Evolutionary conservation across 371 early-diverging fungal species (phyloP), one percentile per base, ranked within the genome.

Genomic region (Apophysomyces variabilis): DNA sequence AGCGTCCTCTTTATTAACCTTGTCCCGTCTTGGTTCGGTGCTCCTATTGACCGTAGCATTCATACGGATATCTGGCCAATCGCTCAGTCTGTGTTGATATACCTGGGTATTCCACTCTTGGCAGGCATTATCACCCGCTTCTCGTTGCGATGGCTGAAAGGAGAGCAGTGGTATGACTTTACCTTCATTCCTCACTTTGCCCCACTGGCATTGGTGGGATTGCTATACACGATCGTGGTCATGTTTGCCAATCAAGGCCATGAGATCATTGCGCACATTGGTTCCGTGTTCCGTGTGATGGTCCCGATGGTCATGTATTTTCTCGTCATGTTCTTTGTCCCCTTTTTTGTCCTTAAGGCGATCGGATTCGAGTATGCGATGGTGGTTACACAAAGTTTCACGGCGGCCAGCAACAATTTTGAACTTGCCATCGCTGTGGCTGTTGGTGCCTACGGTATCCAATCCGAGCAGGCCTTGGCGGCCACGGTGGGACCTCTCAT

Each of bases 371-470:
- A 86, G 0, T 89, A 89, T 65, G 69, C 68, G 1, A 64, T 82
- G 13, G 79, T 87, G 4, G 87, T 80, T 1, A 84, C 89, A 6
- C 90, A 89, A 62, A 64, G 87, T 44, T 91, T 93, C 65, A 93
- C 92, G 1, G 91, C 91, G 0, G 82, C 89, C 5, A 83, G 85
- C 64, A 92, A 92, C 67, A 91, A 91, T 47, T 93, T 93, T 71
- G 93, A 93, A 63, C 70, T 93, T 18, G 91, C 93, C 36, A 90
- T 93, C 57, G 92, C 91, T 36, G 87, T 93, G 0, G 89, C 90
- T 0, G 83, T 89, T 7, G 89, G 90, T 0, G 83, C 83, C 0
- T 93, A 80, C 70, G 93, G 92, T 3, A 82, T 87, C 21, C 71
- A 85, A 18, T 89, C 90, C 9, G 73, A 83, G 60, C 85, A 90